These are phyloP conservation scores for Cyberlindnera nakhonratchasimensis DNA, from an alignment of 805 yeast species.

Conservation along the genomic window DNA sequence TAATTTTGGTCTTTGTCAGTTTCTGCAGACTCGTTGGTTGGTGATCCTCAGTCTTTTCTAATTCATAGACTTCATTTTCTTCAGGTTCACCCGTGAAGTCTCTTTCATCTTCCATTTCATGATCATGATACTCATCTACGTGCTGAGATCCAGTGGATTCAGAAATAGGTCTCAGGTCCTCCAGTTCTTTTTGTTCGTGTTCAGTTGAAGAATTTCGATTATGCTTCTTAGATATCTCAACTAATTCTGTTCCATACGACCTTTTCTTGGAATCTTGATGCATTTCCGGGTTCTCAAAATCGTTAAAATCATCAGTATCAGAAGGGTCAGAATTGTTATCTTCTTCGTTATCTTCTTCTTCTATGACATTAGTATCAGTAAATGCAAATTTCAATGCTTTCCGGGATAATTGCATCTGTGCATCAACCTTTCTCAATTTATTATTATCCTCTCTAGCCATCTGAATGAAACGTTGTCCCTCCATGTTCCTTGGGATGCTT, in stretches of 20 bases:
- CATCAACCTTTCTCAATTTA: conserved; percentile 7
- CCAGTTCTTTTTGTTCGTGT: too few species aligned
- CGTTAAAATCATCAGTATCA: too few species aligned
- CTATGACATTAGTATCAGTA: conserved; percentile 5
- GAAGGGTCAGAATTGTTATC: background rate
- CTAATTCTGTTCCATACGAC: too few species aligned
- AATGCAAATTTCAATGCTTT: conserved; percentile 8
- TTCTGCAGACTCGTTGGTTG: background rate
- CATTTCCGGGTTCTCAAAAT: too few species aligned
- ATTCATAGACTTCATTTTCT: background rate
- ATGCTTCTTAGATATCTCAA: too few species aligned
- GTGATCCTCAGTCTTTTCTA: background rate
- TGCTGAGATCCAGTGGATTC: background rate
- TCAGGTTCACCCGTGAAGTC: background rate
- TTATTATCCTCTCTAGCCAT: conserved; percentile 8
- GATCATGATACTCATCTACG: conserved; percentile 6
- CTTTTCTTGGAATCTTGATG: conserved; percentile 3
- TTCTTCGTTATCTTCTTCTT: conserved; percentile 1
- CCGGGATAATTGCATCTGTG: background rate
- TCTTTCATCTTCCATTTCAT: background rate
- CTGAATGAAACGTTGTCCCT: conserved; percentile 10
- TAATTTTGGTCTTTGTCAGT: background rate
- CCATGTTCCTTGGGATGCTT: conserved; percentile 29
- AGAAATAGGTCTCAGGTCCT: too few species aligned
- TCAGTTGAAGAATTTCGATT: too few species aligned